A percentile compares a stretch with the other conserved stretches of the same genome.
phyloP scores from a whole-genome alignment of 805 yeast genomes.

The Yamadazyma endophytica region DNA sequence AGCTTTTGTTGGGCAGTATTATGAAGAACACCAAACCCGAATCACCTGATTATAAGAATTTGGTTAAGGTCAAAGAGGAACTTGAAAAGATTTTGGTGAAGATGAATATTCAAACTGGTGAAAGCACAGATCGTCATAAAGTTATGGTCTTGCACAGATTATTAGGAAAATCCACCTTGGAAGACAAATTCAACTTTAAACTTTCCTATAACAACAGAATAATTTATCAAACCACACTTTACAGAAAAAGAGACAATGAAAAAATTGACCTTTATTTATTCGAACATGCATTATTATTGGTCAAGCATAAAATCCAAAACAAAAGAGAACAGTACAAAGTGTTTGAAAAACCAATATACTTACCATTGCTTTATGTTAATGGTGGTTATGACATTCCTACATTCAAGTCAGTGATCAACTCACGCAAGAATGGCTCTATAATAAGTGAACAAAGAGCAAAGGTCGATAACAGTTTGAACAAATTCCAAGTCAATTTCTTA shows the following conservation, averaged over 20 bases:
- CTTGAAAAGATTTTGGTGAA: slow-evolving; percentile 71
- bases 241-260: slow-evolving; percentile 67
- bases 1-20: slow-evolving; percentile 75
- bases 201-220: slow-evolving; percentile 79
- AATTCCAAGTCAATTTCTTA: slow-evolving; percentile 47
- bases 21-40: slow-evolving; percentile 78
- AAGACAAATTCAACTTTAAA: slow-evolving; percentile 82
- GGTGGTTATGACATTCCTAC: slow-evolving; percentile 78
- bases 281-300: slow-evolving; percentile 84
- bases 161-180: slow-evolving; percentile 67
- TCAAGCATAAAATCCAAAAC: slow-evolving; percentile 79
- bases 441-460: slow-evolving; percentile 30
- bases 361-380: slow-evolving; percentile 69
- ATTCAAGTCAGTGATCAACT: slow-evolving; percentile 39
- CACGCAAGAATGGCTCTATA: slow-evolving; percentile 31
- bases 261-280: slow-evolving; percentile 82
- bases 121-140: slow-evolving; percentile 87
- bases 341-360: slow-evolving; percentile 81
- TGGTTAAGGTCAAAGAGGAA: slow-evolving; percentile 70
- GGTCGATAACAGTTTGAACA: slow-evolving; percentile 22
- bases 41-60: slow-evolving; percentile 63
- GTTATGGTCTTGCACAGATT: slow-evolving; percentile 64
- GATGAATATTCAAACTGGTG: slow-evolving; percentile 87
- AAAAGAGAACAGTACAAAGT: slow-evolving; percentile 91
- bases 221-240: slow-evolving; percentile 69